These are phyloP conservation scores for Phialocephala subalpina DNA, from an alignment of 2,329 filamentous ascomycete species.

Conservation along the genomic window DNA sequence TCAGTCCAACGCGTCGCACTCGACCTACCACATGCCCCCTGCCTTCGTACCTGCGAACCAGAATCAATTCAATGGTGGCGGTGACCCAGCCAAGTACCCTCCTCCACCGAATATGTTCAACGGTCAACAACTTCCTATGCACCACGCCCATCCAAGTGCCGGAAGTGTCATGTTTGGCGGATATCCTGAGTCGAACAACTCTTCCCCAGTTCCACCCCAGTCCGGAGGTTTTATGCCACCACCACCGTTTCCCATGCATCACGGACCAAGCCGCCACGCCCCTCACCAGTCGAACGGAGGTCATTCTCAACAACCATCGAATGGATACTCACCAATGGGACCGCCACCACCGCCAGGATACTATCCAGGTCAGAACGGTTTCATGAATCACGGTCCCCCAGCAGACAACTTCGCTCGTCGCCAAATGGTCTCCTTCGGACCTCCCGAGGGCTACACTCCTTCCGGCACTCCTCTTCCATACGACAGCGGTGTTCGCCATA, in stretches of 20 bases:
- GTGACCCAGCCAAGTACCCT: slow-evolving; percentile 29
- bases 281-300: slow-evolving; percentile 37
- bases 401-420: slow-evolving; percentile 37
- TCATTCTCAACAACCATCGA: slow-evolving; percentile 39
- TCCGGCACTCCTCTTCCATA: slow-evolving; percentile 38
- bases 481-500: slow-evolving; percentile 33
- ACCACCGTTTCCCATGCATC: slow-evolving; percentile 9
- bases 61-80: slow-evolving; percentile 13
- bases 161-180: slow-evolving; percentile 64
- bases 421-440: slow-evolving; percentile 42
- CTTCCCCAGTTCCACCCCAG: slow-evolving; percentile 63
- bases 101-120: slow-evolving; percentile 33
- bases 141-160: slow-evolving; percentile 62
- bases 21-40: slow-evolving; percentile 53
- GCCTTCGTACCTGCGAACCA: slow-evolving; percentile 50
- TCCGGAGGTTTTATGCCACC: slow-evolving; percentile 53
- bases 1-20: slow-evolving; percentile 38
- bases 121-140: slow-evolving; percentile 46
- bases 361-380: slow-evolving; percentile 37
- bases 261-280: slow-evolving; percentile 31
- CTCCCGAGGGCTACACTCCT: slow-evolving; percentile 46
- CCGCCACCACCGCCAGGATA: slow-evolving; percentile 37
- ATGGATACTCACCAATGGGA: slow-evolving; percentile 39
- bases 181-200: slow-evolving; percentile 62
- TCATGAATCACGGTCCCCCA: slow-evolving; percentile 31